Evolutionary conservation across 1,139 yeast genomes (phyloP).

Genomic region (Diutina rugosa): DNA sequence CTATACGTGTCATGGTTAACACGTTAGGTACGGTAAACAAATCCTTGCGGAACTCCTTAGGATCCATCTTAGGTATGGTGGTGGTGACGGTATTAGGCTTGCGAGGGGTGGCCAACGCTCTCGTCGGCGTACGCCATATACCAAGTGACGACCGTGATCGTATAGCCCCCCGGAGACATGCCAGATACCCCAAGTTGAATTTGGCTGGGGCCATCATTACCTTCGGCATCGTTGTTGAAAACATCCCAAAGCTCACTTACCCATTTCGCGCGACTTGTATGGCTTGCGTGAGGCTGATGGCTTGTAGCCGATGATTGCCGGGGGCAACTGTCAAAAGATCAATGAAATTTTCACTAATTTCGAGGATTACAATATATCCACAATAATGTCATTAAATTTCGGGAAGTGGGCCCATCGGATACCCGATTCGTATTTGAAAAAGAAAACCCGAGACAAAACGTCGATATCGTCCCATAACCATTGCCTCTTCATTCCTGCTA

Average conservation of each 20-base stretch:
- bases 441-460: neutral
- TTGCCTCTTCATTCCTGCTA: neutral
- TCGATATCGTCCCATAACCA: neutral
- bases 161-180: neutral
- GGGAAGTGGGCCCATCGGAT: no score
- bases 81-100: neutral
- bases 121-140: neutral
- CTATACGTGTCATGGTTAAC: slow-evolving; percentile 66
- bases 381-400: no score
- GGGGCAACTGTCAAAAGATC: neutral
- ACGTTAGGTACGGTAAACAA: slow-evolving; percentile 61
- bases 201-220: neutral
- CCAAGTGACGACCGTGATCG: neutral
- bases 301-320: neutral
- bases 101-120: neutral
- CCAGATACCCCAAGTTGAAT: neutral
- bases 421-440: neutral
- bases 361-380: neutral
- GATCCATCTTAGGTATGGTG: neutral
- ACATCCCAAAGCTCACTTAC: neutral
- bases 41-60: neutral
- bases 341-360: neutral
- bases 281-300: neutral
- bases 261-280: neutral
- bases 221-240: neutral